These are phyloP conservation scores for Penicillium decumbens DNA, from an alignment of 2,329 filamentous ascomycete species.

Conservation along the genomic window DNA sequence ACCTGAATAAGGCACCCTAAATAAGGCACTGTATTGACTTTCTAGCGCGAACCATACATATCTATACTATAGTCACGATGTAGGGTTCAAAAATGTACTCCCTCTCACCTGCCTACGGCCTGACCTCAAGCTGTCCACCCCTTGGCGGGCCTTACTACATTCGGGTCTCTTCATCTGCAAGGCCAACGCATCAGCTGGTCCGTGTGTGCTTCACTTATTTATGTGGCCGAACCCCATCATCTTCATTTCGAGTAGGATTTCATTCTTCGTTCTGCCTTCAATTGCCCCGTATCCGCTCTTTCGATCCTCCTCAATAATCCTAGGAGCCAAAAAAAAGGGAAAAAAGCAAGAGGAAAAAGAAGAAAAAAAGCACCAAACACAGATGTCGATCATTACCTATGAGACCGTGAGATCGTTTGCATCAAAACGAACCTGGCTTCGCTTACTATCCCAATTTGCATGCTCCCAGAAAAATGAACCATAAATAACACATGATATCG, in stretches of 20 bases:
- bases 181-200: conserved; percentile 26
- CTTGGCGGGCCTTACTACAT: conserved; percentile 10
- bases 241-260: background rate
- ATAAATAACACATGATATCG: conserved; percentile 20
- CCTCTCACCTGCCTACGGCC: background rate
- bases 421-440: background rate
- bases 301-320: background rate
- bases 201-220: conserved; percentile 24
- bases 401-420: background rate
- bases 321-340: background rate
- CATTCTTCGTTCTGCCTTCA: background rate
- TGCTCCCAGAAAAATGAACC: conserved; percentile 4
- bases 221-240: conserved; percentile 8
- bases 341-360: background rate
- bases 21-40: background rate
- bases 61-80: background rate
- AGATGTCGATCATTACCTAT: background rate
- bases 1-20: background rate
- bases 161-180: conserved; percentile 11
- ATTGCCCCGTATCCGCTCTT: background rate
- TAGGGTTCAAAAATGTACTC: background rate
- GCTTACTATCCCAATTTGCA: conserved; percentile 5
- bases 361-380: background rate
- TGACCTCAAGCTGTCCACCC: background rate
- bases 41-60: background rate